Evolutionary conservation across 129 eudicot species (phyloP).

Genomic region (Oenanthe sinensis): DNA sequence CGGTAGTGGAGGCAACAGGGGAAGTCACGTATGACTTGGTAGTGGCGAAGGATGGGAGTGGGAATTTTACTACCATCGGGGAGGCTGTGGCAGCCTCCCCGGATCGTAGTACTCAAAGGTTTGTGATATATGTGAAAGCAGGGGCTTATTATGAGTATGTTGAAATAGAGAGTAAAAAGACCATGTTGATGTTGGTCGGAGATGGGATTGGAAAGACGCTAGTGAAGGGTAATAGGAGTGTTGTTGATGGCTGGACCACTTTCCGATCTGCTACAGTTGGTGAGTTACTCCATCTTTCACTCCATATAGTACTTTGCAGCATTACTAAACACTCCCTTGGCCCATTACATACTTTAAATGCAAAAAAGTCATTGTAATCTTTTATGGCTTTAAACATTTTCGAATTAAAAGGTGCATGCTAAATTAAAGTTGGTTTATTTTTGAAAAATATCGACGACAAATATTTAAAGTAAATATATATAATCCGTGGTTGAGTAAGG

Average conservation of each 20-base stretch:
- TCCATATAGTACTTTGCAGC: not conserved
- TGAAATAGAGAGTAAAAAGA: slow-evolving; percentile 59
- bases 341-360: no score
- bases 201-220: slow-evolving; percentile 88
- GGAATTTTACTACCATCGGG: slow-evolving; percentile 56
- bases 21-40: slow-evolving; percentile 31
- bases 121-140: slow-evolving; percentile 68
- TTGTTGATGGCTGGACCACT: slow-evolving; percentile 89
- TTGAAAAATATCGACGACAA: no score
- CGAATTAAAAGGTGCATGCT: no score
- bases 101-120: slow-evolving; percentile 54
- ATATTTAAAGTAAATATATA: no score
- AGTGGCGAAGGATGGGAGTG: slow-evolving; percentile 86
- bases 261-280: slow-evolving; percentile 87
- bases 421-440: no score
- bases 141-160: slow-evolving; percentile 85
- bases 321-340: not conserved
- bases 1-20: slow-evolving; percentile 38
- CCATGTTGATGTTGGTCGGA: slow-evolving; percentile 66
- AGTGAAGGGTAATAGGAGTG: slow-evolving; percentile 78
- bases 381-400: no score
- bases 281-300: slow-evolving; percentile 24
- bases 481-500: no score
- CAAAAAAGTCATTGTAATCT: no score
- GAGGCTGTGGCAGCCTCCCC: slow-evolving; percentile 41